Percentiles rank a stretch among this genome's conserved stretches.
These are phyloP conservation scores for Rutstroemia sydowiana DNA, from an alignment of 2,329 filamentous ascomycete species.

Conservation along the genomic window DNA sequence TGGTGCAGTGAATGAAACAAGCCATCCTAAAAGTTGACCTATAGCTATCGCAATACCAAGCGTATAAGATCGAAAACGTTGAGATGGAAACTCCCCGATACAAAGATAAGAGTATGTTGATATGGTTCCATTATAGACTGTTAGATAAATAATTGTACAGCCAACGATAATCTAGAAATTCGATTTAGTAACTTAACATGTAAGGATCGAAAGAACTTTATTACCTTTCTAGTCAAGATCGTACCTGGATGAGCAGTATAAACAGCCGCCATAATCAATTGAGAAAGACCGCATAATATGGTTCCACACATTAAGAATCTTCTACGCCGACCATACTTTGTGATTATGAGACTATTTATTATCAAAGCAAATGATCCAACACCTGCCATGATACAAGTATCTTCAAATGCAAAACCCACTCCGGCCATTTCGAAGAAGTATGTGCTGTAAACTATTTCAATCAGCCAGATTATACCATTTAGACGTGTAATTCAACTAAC, in stretches of 20 bases:
- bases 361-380: constrained; percentile 49
- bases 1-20: not conserved
- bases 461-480: not conserved
- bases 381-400: constrained; percentile 46
- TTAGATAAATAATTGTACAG: constrained; percentile 32
- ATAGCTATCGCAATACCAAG: constrained; percentile 48
- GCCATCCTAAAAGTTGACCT: constrained; percentile 29
- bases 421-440: constrained; percentile 55
- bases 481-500: constrained; percentile 27
- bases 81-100: constrained; percentile 49
- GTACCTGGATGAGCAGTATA: constrained; percentile 39
- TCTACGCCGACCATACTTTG: constrained; percentile 44
- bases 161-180: constrained; percentile 39
- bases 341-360: constrained; percentile 45
- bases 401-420: constrained; percentile 48
- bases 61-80: constrained; percentile 48
- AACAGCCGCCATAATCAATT: constrained; percentile 46
- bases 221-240: constrained; percentile 32
- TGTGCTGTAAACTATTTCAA: constrained; percentile 40
- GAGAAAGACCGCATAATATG: constrained; percentile 43
- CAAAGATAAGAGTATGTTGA: constrained; percentile 50
- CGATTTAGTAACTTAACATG: not conserved
- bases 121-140: constrained; percentile 22
- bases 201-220: not conserved
- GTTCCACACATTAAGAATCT: constrained; percentile 46